Base-by-base conservation (phyloP, 331 rosid genomes). In the Stylosanthes scabra region DNA sequence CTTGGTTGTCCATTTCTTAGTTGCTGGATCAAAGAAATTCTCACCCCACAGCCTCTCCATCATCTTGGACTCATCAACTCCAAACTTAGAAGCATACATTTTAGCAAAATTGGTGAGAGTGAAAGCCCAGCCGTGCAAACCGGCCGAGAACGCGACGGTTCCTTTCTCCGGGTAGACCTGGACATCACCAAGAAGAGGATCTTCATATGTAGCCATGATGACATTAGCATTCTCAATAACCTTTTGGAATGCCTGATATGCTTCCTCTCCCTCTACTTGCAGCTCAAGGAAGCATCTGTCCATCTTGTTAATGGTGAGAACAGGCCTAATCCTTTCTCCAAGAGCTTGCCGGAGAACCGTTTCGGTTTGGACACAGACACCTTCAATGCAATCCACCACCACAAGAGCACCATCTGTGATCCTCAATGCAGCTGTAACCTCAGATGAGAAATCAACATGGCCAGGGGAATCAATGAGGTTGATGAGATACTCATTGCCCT, bases 11-110 rank as follows among this genome's bases (percentile, higher is more conserved):
- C 96, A 89, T 59, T 87, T 89, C 92, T 80, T 87, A 28, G 96
- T 89, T 13, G 90, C 89, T 3, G 93, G 93, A 55, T 89, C 96
- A 65, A 87, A 87, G 64, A 52, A 90, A 78, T 86, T 90, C 74
- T 90, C 93, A 11, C 96, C 96, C 96, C 96, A 90, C 6, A 90
- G 88, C 58, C 92, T 74, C 55, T 90, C 96, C 96, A 90, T 90
- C 96, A 90, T 90, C 84, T 87, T 90, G 1, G 88, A 9, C 79
- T 87, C 96, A 3, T 87, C 93, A 27, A 90, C 96, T 34, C 89
- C 87, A 61, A 90, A 90, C 28, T 87, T 90, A 8, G 90, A 84
- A 0, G 96, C 96, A 72, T 87, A 90, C 93, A 90, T 90, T 67
- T 86, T 86, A 0, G 93, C 93, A 58, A 90, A 90, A 80, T 90